Base-by-base conservation (phyloP, 225 moss, liverwort and hornwort genomes). In the Lunularia cruciata region DNA sequence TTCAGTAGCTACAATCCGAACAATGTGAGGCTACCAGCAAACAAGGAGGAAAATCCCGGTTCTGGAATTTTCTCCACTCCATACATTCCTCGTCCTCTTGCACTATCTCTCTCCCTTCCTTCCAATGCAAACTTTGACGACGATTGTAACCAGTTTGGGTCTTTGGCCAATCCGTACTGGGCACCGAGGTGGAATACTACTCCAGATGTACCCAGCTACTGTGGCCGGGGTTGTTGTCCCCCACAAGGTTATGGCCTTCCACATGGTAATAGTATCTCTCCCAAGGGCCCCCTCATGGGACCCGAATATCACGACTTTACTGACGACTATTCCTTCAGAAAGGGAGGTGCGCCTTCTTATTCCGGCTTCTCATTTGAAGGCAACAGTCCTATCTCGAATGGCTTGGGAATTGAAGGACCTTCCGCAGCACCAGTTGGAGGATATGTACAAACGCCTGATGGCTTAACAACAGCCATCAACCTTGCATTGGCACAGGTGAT, bases 171-270 rank as follows among this genome's bases (percentile, higher is more conserved):
- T n/a, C 72, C 86, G 6, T 59, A 69, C 13, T 69, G 75, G 56
- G 27, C 51, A 73, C 30, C 63, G 18, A 26, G 67, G 10, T 89
- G 94, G 89, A 80, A 66, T 54, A 22, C 73, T 26, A 28, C 75
- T 51, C 85, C 84, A 4, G 87, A 82, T 16, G 83, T 82, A 5
- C 91, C 88, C 0, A 75, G 80, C 68, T 79, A 78, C 40, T 94
- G 94, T 43, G 89, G 91, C 4, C 78, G 94, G 7, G 94, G 94
- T 4, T 94, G 94, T 64, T 94, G 91, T 71, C 83, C 75, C 8
- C 83, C 83, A 6, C 70, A 73, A 39, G 75, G 75, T 16, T 55
- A 15, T 51, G 70, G 75, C 18, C 78, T 72, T n/a, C 65, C 57
- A 25, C 38, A 69, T 34, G 83, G 86, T 14, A 76, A 60, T 8